Evolutionary conservation across 176 grass and related monocot genomes (phyloP).

Genomic region (Ampelocalamus luodianensis): DNA sequence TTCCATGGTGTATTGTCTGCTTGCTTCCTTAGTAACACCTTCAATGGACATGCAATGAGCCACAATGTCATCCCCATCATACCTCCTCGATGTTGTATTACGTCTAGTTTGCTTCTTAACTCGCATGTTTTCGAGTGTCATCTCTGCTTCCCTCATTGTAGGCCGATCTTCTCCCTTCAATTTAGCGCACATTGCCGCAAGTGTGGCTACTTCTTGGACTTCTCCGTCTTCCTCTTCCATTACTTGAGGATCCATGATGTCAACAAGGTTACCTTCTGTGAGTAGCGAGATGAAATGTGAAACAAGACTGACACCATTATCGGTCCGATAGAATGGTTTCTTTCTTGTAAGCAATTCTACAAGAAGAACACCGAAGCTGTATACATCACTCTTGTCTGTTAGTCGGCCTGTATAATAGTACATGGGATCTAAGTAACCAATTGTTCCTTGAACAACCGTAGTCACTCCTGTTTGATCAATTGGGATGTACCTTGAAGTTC

Average conservation of each 20-base stretch:
- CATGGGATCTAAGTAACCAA: slow-evolving; percentile 61
- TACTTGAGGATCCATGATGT: neutral
- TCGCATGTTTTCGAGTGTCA: slow-evolving; percentile 24
- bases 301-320: neutral
- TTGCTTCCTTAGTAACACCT: neutral
- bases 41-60: neutral
- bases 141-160: slow-evolving; percentile 37
- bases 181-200: slow-evolving; percentile 39
- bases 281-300: neutral
- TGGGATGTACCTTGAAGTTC: slow-evolving; percentile 57
- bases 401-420: slow-evolving; percentile 54
- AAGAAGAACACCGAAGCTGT: slow-evolving; percentile 55
- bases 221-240: slow-evolving; percentile 6
- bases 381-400: slow-evolving; percentile 58
- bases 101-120: neutral
- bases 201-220: slow-evolving; percentile 28
- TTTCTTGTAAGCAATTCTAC: slow-evolving; percentile 52
- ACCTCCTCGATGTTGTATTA: neutral
- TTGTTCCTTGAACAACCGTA: slow-evolving; percentile 55
- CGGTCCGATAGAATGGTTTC: slow-evolving; percentile 2
- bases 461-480: slow-evolving; percentile 44
- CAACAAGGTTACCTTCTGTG: neutral
- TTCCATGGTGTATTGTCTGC: slow-evolving; percentile 28
- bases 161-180: slow-evolving; percentile 32
- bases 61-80: neutral